Conservation (phyloP, 2,329 filamentous ascomycete genomes). For the Hypoxylon sp. region DNA sequence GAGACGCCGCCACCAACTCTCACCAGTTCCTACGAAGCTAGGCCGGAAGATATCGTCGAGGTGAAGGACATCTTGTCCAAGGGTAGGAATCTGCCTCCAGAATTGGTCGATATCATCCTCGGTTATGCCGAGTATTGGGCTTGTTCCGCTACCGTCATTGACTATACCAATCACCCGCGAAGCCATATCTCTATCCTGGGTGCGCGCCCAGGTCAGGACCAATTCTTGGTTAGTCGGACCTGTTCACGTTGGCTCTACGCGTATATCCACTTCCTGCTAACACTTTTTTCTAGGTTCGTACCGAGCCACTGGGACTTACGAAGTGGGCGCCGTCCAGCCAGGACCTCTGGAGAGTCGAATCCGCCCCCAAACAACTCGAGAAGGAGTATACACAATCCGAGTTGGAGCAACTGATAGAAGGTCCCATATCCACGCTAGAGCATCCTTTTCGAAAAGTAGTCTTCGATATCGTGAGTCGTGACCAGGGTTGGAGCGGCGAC, state of each 20-base stretch:
- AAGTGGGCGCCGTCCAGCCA: slow-evolving; percentile 46
- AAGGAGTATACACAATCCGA: slow-evolving; percentile 52
- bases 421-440: slow-evolving; percentile 57
- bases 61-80: slow-evolving; percentile 63
- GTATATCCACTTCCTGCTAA: neutral
- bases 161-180: slow-evolving; percentile 41
- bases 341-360: slow-evolving; percentile 43
- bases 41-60: slow-evolving; percentile 60
- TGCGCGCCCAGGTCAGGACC: slow-evolving; percentile 50
- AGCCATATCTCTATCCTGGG: slow-evolving; percentile 38
- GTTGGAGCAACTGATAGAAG: slow-evolving; percentile 55
- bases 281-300: slow-evolving; percentile 53
- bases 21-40: slow-evolving; percentile 37
- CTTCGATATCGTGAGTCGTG: slow-evolving; percentile 67
- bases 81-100: slow-evolving; percentile 61
- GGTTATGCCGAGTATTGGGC: slow-evolving; percentile 74
- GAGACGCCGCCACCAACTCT: slow-evolving; percentile 24
- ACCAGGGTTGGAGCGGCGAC: slow-evolving; percentile 68
- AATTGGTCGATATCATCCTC: slow-evolving; percentile 67
- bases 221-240: slow-evolving; percentile 56
- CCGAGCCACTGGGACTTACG: slow-evolving; percentile 57
- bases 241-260: neutral
- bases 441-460: slow-evolving; percentile 71
- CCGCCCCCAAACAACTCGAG: slow-evolving; percentile 39
- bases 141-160: slow-evolving; percentile 56